Base-by-base conservation (phyloP, 1,284 basidiomycete species). In the Sanguinoderma infundibulare region DNA sequence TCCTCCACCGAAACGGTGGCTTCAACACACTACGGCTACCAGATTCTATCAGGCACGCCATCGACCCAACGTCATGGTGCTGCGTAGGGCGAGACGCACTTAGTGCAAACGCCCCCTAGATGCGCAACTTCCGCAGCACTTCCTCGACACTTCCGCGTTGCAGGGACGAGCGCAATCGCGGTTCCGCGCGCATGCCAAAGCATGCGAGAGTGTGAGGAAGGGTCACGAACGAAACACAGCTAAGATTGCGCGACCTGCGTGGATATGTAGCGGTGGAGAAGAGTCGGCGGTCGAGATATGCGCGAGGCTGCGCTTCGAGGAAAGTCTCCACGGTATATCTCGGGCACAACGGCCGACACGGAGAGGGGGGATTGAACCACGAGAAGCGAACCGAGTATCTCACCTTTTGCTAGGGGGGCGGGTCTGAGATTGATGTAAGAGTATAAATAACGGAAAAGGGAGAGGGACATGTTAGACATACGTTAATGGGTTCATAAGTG, bases 361-460 rank as follows among this genome's bases (percentile, higher is more conserved):
- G 15, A 28, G 17, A 92, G 17, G 39, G 24, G 17, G 14, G 4
- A 0, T 17, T 10, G 14, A 46, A 46, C 1, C 42, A 15, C 7
- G 24, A 2, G 17, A 1, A 92, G 89, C 30, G 91, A 91, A 4
- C 91, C 90, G 39, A 92, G 86, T 2, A 79, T 91, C 90, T 85
- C 92, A 34, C 30, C 92, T 92, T 78, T 94, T 92, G 1, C 92
- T 90, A 22, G 92, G 91, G 5, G 92, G 91, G 32, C 93, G 87
- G 78, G 92, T 90, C 85, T 94, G 10, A 14, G 2, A 36, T 24
- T 17, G 28, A 4, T n/a, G n/a, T n/a, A n/a, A n/a, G n/a, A 15
- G 8, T 8, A 4, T 34, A 12, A 8, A 32, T 15, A 32, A 36
- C 14, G 22, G 22, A 40, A 24, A 17, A 35, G 28, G 17, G 2